These are phyloP conservation scores for Aspergillus wentii DNA, from an alignment of 495 filamentous ascomycete genomes.

Conservation along the genomic window DNA sequence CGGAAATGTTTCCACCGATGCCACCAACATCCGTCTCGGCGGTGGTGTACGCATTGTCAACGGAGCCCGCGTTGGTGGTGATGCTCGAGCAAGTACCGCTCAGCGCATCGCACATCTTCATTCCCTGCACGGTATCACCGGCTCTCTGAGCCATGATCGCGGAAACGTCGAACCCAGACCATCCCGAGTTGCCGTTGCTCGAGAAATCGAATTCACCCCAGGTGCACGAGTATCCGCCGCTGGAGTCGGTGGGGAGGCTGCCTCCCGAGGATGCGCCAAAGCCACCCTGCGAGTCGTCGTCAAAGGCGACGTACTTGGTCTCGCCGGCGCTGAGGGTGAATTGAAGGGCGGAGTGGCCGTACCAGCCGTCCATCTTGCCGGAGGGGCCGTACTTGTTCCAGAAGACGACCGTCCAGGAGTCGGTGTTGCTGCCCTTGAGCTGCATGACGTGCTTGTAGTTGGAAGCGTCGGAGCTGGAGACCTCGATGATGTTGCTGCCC, in stretches of 20 bases:
- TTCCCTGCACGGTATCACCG: constrained; percentile 24
- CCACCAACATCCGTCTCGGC: constrained; percentile 31
- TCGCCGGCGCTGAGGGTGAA: constrained; percentile 38
- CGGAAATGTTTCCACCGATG: constrained; percentile 33
- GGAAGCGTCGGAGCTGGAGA: constrained; percentile 25
- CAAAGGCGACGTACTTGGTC: constrained; percentile 42
- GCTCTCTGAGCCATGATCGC: constrained; percentile 34
- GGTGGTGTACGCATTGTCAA: constrained; percentile 32
- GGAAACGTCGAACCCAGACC: constrained; percentile 41
- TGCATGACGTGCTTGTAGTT: constrained; percentile 43
- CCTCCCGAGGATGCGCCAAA: constrained; percentile 28
- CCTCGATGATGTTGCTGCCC: constrained; percentile 49
- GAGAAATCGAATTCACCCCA: constrained; percentile 43
- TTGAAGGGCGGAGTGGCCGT: constrained; percentile 31
- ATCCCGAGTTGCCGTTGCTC: constrained; percentile 26
- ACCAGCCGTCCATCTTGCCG: constrained; percentile 35
- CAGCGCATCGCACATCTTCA: constrained; percentile 28
- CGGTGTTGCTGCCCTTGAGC: constrained; percentile 34
- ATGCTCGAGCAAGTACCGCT: constrained; percentile 27
- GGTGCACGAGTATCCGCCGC: constrained; percentile 34
- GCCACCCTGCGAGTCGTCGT: constrained; percentile 39
- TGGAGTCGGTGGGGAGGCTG: constrained; percentile 23
- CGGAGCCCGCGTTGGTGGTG: constrained; percentile 17
- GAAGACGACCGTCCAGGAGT: constrained; percentile 39
- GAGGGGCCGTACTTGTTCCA: constrained; percentile 49